Base-by-base conservation (phyloP, 352 stramenopile species). In the Globisporangium lucens region DNA sequence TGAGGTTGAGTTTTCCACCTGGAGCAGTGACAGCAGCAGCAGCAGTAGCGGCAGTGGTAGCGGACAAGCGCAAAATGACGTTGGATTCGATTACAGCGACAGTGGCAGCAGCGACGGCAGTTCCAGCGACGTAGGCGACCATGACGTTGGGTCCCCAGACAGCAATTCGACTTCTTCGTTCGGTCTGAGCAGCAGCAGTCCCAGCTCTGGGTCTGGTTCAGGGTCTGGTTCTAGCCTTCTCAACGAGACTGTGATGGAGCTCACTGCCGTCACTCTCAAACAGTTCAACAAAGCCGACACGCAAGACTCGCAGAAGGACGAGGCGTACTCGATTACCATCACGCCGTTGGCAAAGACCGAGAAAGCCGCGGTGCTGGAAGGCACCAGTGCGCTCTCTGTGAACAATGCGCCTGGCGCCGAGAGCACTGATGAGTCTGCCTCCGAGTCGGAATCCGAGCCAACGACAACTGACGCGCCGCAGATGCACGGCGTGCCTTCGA, bases 401-500 rank as follows among this genome's bases (percentile, higher is more conserved):
- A 49, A 49, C 17, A 49, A 17, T 10, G 15, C 43, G n/a, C 4
- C 41, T 22, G 43, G 35, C 6, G 24, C 41, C 33, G 29, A 38
- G 24, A 60, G 55, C 24, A 22, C 41, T 46, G 8, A 33, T 15
- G 61, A 55, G 6, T 46, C 20, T 24, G 55, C 27, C 12, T 41
- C 53, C 15, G 33, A 15, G 8, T 61, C 33, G 9, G 30, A 30
- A 13, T 43, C 57, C 27, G 13, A 52, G 27, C 64, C 55, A 47
- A 49, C 47, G 22, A 64, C 60, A 8, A 64, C 61, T 2, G 22
- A 56, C 27, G 47, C 43, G 29, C 47, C 56, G 10, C 74, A 79
- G 49, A 75, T 81, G 58, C 83, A 86, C 55, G 77, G 83, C 38
- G 83, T 91, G 0, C 83, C 83, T 27, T 89, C 82, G 7, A 87